Conservation (phyloP, 768 basidiomycete species). For the Tubosaeta sp. region DNA sequence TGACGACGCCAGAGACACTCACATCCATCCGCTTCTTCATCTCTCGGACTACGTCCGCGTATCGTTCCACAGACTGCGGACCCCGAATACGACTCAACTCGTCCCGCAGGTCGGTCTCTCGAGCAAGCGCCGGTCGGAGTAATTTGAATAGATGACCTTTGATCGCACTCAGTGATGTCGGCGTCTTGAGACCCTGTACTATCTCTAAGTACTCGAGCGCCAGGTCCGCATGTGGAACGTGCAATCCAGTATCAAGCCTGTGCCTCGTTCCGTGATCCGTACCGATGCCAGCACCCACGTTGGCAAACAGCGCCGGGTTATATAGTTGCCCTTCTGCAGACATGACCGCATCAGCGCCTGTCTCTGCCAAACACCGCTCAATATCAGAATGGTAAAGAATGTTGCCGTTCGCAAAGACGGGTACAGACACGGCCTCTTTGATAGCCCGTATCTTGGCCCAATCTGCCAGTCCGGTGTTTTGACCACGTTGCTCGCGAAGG, state of each 20-base stretch:
- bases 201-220: slow-evolving; percentile 87
- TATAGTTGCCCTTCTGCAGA: slow-evolving; percentile 93
- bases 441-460: slow-evolving; percentile 90
- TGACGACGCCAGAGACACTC: slow-evolving; percentile 20
- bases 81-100: slow-evolving; percentile 52
- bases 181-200: slow-evolving; percentile 57
- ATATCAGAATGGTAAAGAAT: slow-evolving; percentile 87
- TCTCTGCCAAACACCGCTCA: slow-evolving; percentile 68
- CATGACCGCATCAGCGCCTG: slow-evolving; percentile 92
- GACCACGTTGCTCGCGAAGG: slow-evolving; percentile 86
- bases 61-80: slow-evolving; percentile 29
- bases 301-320: slow-evolving; percentile 75
- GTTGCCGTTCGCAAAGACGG: slow-evolving; percentile 97
- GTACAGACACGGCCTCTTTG: slow-evolving; percentile 83
- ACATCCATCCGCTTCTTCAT: slow-evolving; percentile 58
- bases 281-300: slow-evolving; percentile 11
- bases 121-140: slow-evolving; percentile 68
- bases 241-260: slow-evolving; percentile 37
- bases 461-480: slow-evolving; percentile 78
- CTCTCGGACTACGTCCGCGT: slow-evolving; percentile 53
- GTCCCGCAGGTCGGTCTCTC: slow-evolving; percentile 70
- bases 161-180: slow-evolving; percentile 68
- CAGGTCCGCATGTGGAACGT: slow-evolving; percentile 59
- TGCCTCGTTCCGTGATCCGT: slow-evolving; percentile 3
- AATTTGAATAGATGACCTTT: slow-evolving; percentile 95